Evolutionary conservation across 805 yeast species (phyloP).

Genomic region (Teunomyces kruisii): DNA sequence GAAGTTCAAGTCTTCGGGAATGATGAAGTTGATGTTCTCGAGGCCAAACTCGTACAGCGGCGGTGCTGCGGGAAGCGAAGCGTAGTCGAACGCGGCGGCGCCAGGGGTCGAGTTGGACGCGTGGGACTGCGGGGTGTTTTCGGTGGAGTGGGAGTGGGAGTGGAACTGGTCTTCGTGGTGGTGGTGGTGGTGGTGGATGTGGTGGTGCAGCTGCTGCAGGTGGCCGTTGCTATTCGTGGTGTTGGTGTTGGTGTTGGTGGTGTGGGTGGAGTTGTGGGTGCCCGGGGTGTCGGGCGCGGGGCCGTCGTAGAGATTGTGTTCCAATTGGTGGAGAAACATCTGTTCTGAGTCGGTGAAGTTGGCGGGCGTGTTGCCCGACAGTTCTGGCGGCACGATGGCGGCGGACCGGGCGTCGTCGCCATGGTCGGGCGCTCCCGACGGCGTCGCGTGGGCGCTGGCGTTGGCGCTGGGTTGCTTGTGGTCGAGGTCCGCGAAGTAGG

Average conservation of each 20-base stretch:
- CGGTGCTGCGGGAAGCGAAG: neutral
- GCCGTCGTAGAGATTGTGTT: constrained; percentile 25
- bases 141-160: constrained; percentile 8
- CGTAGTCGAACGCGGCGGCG: neutral
- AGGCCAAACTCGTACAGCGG: constrained; percentile 21
- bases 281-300: constrained; percentile 8
- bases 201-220: constrained; percentile 8
- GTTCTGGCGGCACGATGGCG: constrained; percentile 2
- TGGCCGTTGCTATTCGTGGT: constrained; percentile 4
- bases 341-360: constrained; percentile 25
- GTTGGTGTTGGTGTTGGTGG: constrained; percentile 4
- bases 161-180: constrained; percentile 9
- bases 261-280: neutral
- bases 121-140: constrained; percentile 8
- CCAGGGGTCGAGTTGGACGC: neutral
- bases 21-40: constrained; percentile 25
- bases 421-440: neutral
- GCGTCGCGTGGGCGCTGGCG: neutral
- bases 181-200: constrained; percentile 5
- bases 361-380: constrained; percentile 6
- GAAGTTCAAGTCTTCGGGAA: constrained; percentile 31
- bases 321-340: constrained; percentile 28
- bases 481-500: constrained; percentile 6
- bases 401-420: neutral
- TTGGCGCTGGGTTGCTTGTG: neutral